phyloP scores from a whole-genome alignment of 2,329 filamentous ascomycete genomes.

The Juglanconis juglandina region DNA sequence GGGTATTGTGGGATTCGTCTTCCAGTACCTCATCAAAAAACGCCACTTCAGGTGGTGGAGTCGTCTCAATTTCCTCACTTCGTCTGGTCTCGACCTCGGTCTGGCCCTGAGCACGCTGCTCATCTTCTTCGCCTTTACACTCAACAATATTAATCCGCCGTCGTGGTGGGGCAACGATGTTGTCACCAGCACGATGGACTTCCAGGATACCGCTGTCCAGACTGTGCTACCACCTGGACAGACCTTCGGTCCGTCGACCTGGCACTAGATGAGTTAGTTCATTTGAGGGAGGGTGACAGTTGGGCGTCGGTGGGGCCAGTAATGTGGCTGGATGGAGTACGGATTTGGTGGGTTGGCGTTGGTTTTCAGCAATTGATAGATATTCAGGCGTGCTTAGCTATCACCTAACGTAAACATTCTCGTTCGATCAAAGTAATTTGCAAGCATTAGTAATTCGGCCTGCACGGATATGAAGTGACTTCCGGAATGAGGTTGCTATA shows the following conservation, averaged over 20 bases:
- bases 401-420: too few species aligned
- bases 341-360: too few species aligned
- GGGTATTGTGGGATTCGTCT: constrained; percentile 67
- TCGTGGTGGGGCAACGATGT: constrained; percentile 68
- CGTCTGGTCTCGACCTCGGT: constrained; percentile 66
- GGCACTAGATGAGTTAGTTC: constrained; percentile 28
- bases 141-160: constrained; percentile 60
- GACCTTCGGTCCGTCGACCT: constrained; percentile 58
- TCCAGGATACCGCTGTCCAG: constrained; percentile 56
- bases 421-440: too few species aligned
- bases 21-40: constrained; percentile 66
- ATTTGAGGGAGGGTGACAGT: too few species aligned
- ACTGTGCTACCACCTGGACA: constrained; percentile 48
- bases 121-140: constrained; percentile 67
- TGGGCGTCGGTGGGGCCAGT: too few species aligned
- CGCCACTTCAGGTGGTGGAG: constrained; percentile 68
- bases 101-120: constrained; percentile 64
- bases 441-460: too few species aligned
- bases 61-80: constrained; percentile 69
- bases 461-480: too few species aligned
- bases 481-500: too few species aligned
- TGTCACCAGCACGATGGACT: constrained; percentile 60
- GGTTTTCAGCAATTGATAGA: too few species aligned
- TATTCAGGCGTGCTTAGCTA: too few species aligned
- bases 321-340: too few species aligned